A percentile compares a stretch with the other conserved stretches of the same genome.
Evolutionary conservation across 257 asterid species (phyloP).

Genomic region (Gentiana straminea): DNA sequence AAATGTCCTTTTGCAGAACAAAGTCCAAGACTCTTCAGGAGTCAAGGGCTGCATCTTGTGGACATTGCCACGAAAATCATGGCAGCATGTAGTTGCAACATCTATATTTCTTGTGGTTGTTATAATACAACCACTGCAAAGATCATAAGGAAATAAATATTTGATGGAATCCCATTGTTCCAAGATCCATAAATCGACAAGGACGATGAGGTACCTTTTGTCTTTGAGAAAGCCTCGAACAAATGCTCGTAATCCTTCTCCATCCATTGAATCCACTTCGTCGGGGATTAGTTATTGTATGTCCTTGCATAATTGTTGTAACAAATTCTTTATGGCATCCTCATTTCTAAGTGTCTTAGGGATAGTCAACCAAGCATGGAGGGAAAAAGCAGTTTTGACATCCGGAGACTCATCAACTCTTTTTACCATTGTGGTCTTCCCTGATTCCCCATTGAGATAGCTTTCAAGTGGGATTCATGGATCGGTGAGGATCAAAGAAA

Average conservation of each 20-base stretch:
- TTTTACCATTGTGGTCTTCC: conserved; percentile 33
- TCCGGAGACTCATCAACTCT: conserved; percentile 19
- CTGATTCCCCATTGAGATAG: conserved; percentile 23
- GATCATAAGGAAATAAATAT: conserved; percentile 15
- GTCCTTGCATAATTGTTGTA: conserved; percentile 17
- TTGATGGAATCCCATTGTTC: conserved; percentile 23
- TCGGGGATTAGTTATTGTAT: conserved; percentile 9
- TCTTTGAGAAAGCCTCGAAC: conserved; percentile 10
- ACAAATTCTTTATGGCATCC: conserved; percentile 15
- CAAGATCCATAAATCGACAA: conserved; percentile 23
- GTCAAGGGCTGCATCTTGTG: conserved; percentile 9
- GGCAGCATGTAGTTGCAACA: conserved; percentile 4
- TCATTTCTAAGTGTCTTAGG: conserved; percentile 16
- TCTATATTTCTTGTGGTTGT: conserved; percentile 15
- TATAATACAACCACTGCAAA: conserved; percentile 17
- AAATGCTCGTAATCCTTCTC: conserved; percentile 5
- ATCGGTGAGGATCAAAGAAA: conserved; percentile 9
- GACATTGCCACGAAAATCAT: conserved; percentile 3
- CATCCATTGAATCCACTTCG: conserved; percentile 6
- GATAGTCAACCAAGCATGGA: conserved; percentile 26
- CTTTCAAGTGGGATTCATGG: conserved; percentile 12
- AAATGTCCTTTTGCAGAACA: conserved; percentile 14
- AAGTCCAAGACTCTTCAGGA: background rate
- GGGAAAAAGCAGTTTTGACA: conserved; percentile 15
- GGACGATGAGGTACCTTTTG: conserved; percentile 15